Percentiles rank a stretch among this genome's conserved stretches.
Conservation (phyloP, 1,139 yeast species). For the Sugiyamaella pinicola region DNA sequence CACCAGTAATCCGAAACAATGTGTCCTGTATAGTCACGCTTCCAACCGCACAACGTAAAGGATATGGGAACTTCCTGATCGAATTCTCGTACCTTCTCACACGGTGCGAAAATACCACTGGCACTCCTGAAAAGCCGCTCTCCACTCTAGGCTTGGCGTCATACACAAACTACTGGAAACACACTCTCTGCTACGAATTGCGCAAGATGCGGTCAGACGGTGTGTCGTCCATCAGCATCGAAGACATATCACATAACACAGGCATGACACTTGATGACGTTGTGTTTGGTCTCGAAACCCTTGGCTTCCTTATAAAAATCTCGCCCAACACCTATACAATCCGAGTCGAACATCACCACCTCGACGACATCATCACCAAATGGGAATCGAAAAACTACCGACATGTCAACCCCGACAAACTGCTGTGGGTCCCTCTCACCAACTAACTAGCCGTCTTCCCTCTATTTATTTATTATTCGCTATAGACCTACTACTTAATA, state of each 20-base stretch:
- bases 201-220: conserved; percentile 43
- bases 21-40: conserved; percentile 88
- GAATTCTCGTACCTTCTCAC: conserved; percentile 85
- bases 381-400: conserved; percentile 64
- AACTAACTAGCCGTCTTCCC: neutral
- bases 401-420: conserved; percentile 45
- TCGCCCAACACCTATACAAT: conserved; percentile 50
- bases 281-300: conserved; percentile 78
- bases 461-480: conserved; percentile 7
- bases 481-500: neutral
- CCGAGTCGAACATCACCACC: conserved; percentile 50
- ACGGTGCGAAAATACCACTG: conserved; percentile 71
- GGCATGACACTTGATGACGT: conserved; percentile 87
- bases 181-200: conserved; percentile 57
- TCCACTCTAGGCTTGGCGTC: conserved; percentile 84
- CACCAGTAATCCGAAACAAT: conserved; percentile 54
- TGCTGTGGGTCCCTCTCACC: conserved; percentile 21
- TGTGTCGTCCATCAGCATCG: conserved; percentile 50
- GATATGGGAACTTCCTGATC: conserved; percentile 85
- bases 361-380: conserved; percentile 50
- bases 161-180: conserved; percentile 85
- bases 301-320: conserved; percentile 57
- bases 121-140: conserved; percentile 94
- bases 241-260: conserved; percentile 63
- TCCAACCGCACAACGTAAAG: conserved; percentile 85